Evolutionary conservation across 306 rosid species (phyloP).

Genomic region (Acmispon strigosus): DNA sequence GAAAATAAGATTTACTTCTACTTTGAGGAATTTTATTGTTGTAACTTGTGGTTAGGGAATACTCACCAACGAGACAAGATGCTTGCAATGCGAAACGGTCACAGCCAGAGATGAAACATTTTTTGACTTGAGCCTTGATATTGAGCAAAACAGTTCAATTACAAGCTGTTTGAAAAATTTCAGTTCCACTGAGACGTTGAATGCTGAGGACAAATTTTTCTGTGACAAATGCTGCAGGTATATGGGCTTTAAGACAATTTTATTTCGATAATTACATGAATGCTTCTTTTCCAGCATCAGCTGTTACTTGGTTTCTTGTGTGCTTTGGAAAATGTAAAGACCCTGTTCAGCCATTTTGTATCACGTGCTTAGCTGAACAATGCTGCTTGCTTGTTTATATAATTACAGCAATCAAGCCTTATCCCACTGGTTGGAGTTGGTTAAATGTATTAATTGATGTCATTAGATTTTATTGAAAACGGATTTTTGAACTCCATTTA

Average conservation of each 20-base stretch:
- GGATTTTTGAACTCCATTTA: background rate
- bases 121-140: slow-evolving; percentile 95
- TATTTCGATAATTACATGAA: background rate
- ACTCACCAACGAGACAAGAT: slow-evolving; percentile 96
- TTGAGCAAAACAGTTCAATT: slow-evolving; percentile 97
- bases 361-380: background rate
- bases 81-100: slow-evolving; percentile 97
- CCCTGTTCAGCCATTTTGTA: slow-evolving; percentile 8
- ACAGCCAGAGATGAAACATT: slow-evolving; percentile 98
- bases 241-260: slow-evolving; percentile 9
- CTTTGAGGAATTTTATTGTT: slow-evolving; percentile 31
- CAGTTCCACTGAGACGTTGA: slow-evolving; percentile 96
- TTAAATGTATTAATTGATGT: background rate
- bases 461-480: background rate
- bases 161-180: slow-evolving; percentile 98
- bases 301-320: slow-evolving; percentile 10
- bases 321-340: slow-evolving; percentile 5
- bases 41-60: slow-evolving; percentile 67
- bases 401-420: background rate
- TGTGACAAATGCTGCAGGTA: slow-evolving; percentile 99
- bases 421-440: background rate
- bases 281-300: background rate
- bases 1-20: background rate
- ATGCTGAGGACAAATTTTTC: slow-evolving; percentile 97
- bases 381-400: background rate